Evolutionary conservation across 331 rosid genomes (phyloP).

Genomic region (Malus hybrid): DNA sequence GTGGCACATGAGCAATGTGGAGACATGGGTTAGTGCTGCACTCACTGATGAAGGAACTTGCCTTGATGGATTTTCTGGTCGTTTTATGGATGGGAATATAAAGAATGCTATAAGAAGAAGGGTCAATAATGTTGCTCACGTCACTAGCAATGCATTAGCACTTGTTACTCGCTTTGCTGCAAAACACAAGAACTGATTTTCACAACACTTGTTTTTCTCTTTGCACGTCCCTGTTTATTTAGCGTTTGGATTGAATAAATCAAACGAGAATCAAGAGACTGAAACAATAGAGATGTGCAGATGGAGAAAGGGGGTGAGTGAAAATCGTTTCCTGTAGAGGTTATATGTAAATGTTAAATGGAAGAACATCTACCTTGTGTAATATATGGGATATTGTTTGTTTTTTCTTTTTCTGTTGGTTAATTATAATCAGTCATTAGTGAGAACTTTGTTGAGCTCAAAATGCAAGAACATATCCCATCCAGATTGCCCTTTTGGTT

Average conservation of each 20-base stretch:
- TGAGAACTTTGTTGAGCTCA: not conserved
- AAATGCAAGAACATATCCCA: not conserved
- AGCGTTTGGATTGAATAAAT: too few relatives aligned
- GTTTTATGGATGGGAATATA: slow-evolving; percentile 35
- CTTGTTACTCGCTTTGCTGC: slow-evolving; percentile 57
- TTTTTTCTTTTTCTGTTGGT: not conserved
- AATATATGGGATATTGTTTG: not conserved
- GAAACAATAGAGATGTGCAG: too few relatives aligned
- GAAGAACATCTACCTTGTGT: not conserved
- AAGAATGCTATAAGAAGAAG: slow-evolving; percentile 37
- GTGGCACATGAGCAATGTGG: slow-evolving; percentile 77
- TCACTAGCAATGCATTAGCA: slow-evolving; percentile 73
- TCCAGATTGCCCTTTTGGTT: not conserved
- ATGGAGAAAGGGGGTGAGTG: too few relatives aligned
- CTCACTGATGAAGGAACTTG: slow-evolving; percentile 64
- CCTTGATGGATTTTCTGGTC: slow-evolving; percentile 53
- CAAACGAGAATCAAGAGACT: too few relatives aligned
- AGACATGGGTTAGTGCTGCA: slow-evolving; percentile 84
- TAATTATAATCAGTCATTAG: not conserved
- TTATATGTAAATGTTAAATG: too few relatives aligned
- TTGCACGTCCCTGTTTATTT: too few relatives aligned
- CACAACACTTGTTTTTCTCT: too few relatives aligned
- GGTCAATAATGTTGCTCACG: slow-evolving; percentile 45
- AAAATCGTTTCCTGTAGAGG: too few relatives aligned
- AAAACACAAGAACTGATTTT: not conserved